These are phyloP conservation scores for Cyclanthera cordifolia DNA, from an alignment of 306 rosid genomes.

Conservation along the genomic window DNA sequence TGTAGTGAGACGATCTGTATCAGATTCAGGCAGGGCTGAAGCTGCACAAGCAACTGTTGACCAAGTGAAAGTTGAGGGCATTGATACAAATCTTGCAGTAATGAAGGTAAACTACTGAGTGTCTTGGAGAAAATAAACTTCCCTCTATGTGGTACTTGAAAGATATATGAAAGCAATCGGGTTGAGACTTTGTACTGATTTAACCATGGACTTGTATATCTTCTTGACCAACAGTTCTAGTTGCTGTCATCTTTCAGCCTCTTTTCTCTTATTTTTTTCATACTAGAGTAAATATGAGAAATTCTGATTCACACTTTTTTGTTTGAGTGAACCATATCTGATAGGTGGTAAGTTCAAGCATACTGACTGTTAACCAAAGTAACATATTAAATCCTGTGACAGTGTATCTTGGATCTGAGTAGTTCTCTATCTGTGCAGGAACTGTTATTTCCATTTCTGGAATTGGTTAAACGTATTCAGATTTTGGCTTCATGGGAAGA, in stretches of 20 bases:
- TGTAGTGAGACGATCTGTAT: slow-evolving; percentile 55
- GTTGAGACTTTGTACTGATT: slow-evolving; percentile 5
- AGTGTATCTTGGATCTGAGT: slow-evolving; percentile 3
- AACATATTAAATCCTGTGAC: background rate
- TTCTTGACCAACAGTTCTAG: background rate
- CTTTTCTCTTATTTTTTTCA: background rate
- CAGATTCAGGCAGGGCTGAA: slow-evolving; percentile 66
- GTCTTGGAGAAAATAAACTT: slow-evolving; percentile 11
- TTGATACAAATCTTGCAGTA: slow-evolving; percentile 83
- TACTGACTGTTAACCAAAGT: background rate
- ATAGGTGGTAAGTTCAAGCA: slow-evolving; percentile 6
- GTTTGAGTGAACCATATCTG: background rate
- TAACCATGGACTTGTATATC: background rate
- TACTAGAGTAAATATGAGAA: background rate
- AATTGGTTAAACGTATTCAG: slow-evolving; percentile 32
- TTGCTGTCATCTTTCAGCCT: background rate
- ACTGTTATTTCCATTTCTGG: slow-evolving; percentile 56
- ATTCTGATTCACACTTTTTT: background rate
- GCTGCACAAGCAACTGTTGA: slow-evolving; percentile 89
- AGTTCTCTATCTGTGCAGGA: slow-evolving; percentile 50
- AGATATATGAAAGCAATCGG: slow-evolving; percentile 9
- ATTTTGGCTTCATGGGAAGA: slow-evolving; percentile 68
- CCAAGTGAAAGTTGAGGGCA: slow-evolving; percentile 90
- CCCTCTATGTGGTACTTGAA: slow-evolving; percentile 15
- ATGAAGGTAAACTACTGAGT: slow-evolving; percentile 61